Evolutionary conservation across 2,329 filamentous ascomycete species (phyloP).

Genomic region (Epichloe gansuensis): DNA sequence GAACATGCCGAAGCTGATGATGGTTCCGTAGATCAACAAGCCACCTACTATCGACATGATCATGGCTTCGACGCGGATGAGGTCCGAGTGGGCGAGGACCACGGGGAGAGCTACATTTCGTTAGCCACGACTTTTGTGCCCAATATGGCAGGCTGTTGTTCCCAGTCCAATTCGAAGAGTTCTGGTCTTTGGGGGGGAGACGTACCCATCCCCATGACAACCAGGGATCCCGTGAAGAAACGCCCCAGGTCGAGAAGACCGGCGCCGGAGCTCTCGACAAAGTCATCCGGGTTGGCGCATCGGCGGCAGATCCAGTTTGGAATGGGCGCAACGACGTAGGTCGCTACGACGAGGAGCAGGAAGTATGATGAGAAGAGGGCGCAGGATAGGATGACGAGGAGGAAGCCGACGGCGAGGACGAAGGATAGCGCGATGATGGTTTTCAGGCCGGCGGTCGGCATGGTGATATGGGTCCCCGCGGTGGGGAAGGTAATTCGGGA

Average conservation of each 20-base stretch:
- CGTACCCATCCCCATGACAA: slow-evolving; percentile 94
- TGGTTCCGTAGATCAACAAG: slow-evolving; percentile 90
- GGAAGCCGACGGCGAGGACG: slow-evolving; percentile 95
- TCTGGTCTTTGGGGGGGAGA: slow-evolving; percentile 14
- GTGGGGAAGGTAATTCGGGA: background rate
- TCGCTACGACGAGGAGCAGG: slow-evolving; percentile 87
- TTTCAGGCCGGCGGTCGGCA: slow-evolving; percentile 81
- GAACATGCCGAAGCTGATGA: slow-evolving; percentile 96
- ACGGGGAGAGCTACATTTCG: slow-evolving; percentile 60
- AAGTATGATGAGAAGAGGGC: slow-evolving; percentile 93
- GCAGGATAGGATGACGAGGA: slow-evolving; percentile 95
- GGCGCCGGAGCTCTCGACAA: slow-evolving; percentile 72
- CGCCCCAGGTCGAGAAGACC: slow-evolving; percentile 86
- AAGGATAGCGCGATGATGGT: slow-evolving; percentile 99
- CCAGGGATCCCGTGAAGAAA: slow-evolving; percentile 90
- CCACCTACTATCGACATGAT: slow-evolving; percentile 91
- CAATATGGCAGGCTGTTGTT: too few relatives aligned
- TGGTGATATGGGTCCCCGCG: slow-evolving; percentile 25
- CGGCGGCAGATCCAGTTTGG: slow-evolving; percentile 93
- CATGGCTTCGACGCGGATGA: slow-evolving; percentile 78
- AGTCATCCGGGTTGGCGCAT: slow-evolving; percentile 88
- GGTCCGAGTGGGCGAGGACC: slow-evolving; percentile 73
- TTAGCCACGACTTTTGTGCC: too few relatives aligned
- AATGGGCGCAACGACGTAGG: slow-evolving; percentile 84
- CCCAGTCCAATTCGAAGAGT: too few relatives aligned